A percentile compares a stretch with the other conserved stretches of the same genome.
These are phyloP conservation scores for Zygosaccharomyces pseudobailii DNA, from an alignment of 1,139 yeast genomes.

Conservation along the genomic window DNA sequence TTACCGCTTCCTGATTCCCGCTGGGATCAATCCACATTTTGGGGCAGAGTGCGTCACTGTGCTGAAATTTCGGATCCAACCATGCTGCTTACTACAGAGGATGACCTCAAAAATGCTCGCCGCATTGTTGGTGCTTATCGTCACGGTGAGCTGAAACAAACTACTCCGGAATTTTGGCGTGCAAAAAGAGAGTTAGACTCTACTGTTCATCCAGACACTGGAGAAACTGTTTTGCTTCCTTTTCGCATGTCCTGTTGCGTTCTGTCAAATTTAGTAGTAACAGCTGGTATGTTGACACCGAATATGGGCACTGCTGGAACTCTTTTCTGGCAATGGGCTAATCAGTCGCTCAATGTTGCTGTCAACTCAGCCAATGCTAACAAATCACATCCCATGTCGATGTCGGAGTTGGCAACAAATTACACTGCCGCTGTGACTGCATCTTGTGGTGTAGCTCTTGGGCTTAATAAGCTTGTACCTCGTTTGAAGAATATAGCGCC, in stretches of 20 bases:
- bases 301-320: slow-evolving; percentile 87
- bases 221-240: slow-evolving; percentile 85
- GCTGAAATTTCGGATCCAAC: slow-evolving; percentile 90
- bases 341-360: slow-evolving; percentile 93
- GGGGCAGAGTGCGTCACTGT: slow-evolving; percentile 93
- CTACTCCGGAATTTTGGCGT: slow-evolving; percentile 83
- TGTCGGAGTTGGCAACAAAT: slow-evolving; percentile 68
- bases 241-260: slow-evolving; percentile 97
- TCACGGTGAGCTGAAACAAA: slow-evolving; percentile 53
- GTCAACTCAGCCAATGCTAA: slow-evolving; percentile 94
- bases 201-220: slow-evolving; percentile 91
- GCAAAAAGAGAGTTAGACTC: slow-evolving; percentile 85
- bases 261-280: slow-evolving; percentile 84
- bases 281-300: slow-evolving; percentile 97
- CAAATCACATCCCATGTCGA: slow-evolving; percentile 85
- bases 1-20: slow-evolving; percentile 72
- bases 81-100: slow-evolving; percentile 69
- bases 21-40: slow-evolving; percentile 73
- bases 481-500: slow-evolving; percentile 64
- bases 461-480: slow-evolving; percentile 85
- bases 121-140: slow-evolving; percentile 64
- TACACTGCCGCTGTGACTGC: slow-evolving; percentile 89
- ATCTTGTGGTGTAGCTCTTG: slow-evolving; percentile 91
- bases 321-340: slow-evolving; percentile 94
- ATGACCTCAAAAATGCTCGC: slow-evolving; percentile 62